Evolutionary conservation across 257 asterid species (phyloP).

Genomic region (Salvia rosmarinus): DNA sequence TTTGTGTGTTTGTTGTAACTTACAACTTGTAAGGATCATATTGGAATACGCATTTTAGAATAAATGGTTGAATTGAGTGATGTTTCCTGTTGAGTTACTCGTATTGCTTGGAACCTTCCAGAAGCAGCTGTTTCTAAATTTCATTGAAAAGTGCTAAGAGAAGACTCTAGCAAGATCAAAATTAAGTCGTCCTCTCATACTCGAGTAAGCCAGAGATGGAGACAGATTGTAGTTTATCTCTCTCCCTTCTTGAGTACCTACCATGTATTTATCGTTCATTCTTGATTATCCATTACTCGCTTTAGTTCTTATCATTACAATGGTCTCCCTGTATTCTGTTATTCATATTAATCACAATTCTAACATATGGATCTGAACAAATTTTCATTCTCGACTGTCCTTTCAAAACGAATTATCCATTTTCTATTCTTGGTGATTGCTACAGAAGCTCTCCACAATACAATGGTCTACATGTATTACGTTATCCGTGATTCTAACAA

Average conservation of each 20-base stretch:
- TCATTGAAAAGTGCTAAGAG: not conserved
- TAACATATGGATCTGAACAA: not conserved
- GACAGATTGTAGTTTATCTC: too few relatives aligned
- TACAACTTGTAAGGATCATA: not conserved
- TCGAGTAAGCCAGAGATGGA: too few relatives aligned
- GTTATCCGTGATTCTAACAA: not conserved
- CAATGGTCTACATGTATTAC: not conserved
- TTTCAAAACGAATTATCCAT: not conserved
- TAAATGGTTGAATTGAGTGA: not conserved
- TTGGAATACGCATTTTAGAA: not conserved
- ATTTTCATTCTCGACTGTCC: not conserved
- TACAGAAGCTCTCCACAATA: too few relatives aligned
- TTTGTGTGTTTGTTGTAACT: not conserved
- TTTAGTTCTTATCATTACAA: not conserved
- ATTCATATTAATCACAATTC: not conserved
- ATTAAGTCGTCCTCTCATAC: too few relatives aligned
- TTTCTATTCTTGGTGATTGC: not conserved
- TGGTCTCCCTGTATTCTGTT: not conserved
- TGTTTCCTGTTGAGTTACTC: too few relatives aligned
- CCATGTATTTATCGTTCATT: not conserved
- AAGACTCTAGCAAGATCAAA: not conserved
- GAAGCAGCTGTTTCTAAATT: not conserved
- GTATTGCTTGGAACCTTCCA: too few relatives aligned
- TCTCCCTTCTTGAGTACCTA: not conserved
- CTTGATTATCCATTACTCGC: conserved; percentile 13